Base-by-base conservation (phyloP, 345 rosid genomes). In the Balakata baccata region DNA sequence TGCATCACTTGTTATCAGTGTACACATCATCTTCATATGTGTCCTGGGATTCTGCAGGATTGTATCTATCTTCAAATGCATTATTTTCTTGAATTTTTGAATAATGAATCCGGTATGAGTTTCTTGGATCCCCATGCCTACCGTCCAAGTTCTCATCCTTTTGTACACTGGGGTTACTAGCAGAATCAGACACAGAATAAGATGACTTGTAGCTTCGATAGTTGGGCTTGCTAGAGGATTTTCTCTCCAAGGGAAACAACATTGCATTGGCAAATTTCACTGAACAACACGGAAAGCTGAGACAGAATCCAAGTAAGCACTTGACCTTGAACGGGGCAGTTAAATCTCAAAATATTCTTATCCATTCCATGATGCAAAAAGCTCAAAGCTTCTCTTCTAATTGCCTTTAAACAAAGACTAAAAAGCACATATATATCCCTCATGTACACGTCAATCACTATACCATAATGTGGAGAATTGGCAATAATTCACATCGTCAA, bases 51-150 rank as follows among this genome's bases (percentile, higher is more conserved):
- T 78, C 85, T 59, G 61, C 79, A 68, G 98, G 99, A 83, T 87
- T 79, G 78, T 94, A 91, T 81, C 99, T 82, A 85, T 92, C 97
- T n/a, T n/a, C n/a, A 85, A 91, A 90, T 68, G 77, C 77, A 78
- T 78, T 75, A 54, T 81, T 78, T 20, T 51, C 74, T 64, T 13
- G 20, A 53, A 76, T 29, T 52, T 78, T 75, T 58, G 83, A 74
- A 70, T 61, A 68, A 66, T 50, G 77, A 60, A 80, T 73, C 17
- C 72, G 81, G 69, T 61, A 75, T 6, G 50, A 59, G 58, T 23
- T 72, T 72, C 75, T 81, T 68, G 10, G 72, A 70, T 41, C 61
- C n/a, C 75, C 83, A 57, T 79, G 79, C 52, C 77, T 77, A 54
- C 5, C 56, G 72, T 65, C 79, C 22, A 66, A 76, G 37, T 70